These are phyloP conservation scores for Ziziphus jujuba DNA, from an alignment of 306 rosid genomes.

Conservation along the genomic window DNA sequence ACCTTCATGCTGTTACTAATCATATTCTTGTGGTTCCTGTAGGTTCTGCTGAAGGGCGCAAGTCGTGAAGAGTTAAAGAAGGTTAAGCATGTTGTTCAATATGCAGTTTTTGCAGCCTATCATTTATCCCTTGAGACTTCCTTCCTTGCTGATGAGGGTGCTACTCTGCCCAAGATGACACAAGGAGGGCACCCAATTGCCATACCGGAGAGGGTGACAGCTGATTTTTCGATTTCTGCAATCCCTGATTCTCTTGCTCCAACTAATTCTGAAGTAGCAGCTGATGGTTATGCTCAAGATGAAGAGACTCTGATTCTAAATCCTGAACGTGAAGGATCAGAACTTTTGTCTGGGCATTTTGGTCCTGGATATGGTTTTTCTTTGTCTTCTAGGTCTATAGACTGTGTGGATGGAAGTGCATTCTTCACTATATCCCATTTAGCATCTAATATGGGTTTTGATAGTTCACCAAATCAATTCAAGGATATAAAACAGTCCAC, in stretches of 20 bases:
- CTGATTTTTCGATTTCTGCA: constrained; percentile 39
- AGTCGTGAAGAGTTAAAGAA: constrained; percentile 84
- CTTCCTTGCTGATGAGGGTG: constrained; percentile 98
- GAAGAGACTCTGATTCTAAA: constrained; percentile 32
- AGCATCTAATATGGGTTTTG: constrained; percentile 35
- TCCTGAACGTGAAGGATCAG: constrained; percentile 42
- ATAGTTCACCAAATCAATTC: constrained; percentile 30
- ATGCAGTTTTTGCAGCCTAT: constrained; percentile 95
- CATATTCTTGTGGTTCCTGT: constrained; percentile 26
- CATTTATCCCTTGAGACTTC: constrained; percentile 98
- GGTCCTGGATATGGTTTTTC: constrained; percentile 37
- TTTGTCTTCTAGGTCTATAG: constrained; percentile 36
- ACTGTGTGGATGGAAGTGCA: constrained; percentile 31
- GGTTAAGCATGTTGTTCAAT: constrained; percentile 82
- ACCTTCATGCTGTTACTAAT: constrained; percentile 31
- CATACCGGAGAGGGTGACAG: constrained; percentile 41
- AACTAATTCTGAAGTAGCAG: constrained; percentile 37
- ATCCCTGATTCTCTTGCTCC: constrained; percentile 31
- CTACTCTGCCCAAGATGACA: constrained; percentile 78
- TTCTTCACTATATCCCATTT: constrained; percentile 37
- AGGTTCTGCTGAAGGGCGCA: constrained; percentile 87
- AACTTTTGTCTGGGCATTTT: constrained; percentile 35
- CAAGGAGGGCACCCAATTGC: constrained; percentile 38
- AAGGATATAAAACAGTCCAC: constrained; percentile 36
- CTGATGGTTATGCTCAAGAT: constrained; percentile 37